Percentiles rank a stretch among this genome's conserved stretches.
phyloP scores from a whole-genome alignment of 192 early-diverging fungal genomes.

The Glomus cerebriforme region DNA sequence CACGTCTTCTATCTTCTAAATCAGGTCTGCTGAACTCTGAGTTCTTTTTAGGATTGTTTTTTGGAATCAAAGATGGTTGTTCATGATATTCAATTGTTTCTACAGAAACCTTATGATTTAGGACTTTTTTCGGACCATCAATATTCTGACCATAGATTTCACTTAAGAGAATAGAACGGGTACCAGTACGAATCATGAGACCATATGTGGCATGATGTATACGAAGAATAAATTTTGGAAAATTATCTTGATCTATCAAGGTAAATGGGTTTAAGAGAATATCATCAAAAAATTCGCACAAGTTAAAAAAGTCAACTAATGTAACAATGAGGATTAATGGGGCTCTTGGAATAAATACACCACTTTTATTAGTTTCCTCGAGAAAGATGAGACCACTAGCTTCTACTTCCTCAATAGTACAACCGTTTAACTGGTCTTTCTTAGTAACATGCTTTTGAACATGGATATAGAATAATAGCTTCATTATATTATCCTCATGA shows the following conservation, averaged over 20 bases:
- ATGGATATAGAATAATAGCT: not conserved
- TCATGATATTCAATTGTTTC: slow-evolving; percentile 6
- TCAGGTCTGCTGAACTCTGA: not conserved
- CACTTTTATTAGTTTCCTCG: not conserved
- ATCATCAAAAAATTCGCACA: not conserved
- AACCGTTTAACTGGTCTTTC: not conserved
- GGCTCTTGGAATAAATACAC: not conserved
- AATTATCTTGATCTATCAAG: slow-evolving; percentile 1
- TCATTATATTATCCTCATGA: no score
- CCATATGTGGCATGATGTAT: not conserved
- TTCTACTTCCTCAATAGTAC: not conserved
- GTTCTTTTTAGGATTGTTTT: not conserved
- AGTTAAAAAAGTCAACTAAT: slow-evolving; percentile 10
- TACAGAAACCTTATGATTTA: not conserved
- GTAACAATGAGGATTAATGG: slow-evolving; percentile 7
- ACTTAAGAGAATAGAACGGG: not conserved
- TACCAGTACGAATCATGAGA: not conserved
- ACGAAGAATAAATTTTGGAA: slow-evolving; percentile 12
- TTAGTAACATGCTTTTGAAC: not conserved
- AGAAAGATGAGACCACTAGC: no score
- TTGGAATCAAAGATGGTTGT: not conserved
- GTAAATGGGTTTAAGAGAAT: slow-evolving; percentile 9
- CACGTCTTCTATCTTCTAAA: no score
- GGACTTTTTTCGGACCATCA: not conserved
- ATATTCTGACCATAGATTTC: not conserved